phyloP scores from a whole-genome alignment of 2,329 filamentous ascomycete genomes.

The Penicillium sp. region DNA sequence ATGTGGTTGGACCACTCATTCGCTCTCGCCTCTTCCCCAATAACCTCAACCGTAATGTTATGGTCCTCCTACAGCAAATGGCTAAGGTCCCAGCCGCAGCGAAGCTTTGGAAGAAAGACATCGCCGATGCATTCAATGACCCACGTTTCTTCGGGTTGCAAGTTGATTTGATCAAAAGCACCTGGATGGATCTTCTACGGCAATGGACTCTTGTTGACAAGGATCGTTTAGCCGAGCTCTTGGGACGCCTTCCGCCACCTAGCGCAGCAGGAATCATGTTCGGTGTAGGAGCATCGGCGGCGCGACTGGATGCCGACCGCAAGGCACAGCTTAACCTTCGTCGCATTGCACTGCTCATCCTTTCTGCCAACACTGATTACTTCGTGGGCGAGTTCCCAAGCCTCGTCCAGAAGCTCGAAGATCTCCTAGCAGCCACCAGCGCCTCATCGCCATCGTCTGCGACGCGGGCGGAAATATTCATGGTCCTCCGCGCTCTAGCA shows the following conservation, averaged over 20 bases:
- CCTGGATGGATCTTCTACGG: slow-evolving; percentile 81
- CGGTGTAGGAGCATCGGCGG: slow-evolving; percentile 93
- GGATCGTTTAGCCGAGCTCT: slow-evolving; percentile 80
- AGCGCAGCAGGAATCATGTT: slow-evolving; percentile 97
- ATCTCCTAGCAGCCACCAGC: slow-evolving; percentile 80
- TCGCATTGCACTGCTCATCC: slow-evolving; percentile 76
- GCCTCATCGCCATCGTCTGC: slow-evolving; percentile 90
- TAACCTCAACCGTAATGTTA: slow-evolving; percentile 72
- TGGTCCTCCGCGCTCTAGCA: slow-evolving; percentile 80
- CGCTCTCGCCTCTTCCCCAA: slow-evolving; percentile 86
- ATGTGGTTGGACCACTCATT: slow-evolving; percentile 79
- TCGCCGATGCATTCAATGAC: slow-evolving; percentile 91
- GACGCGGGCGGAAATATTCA: slow-evolving; percentile 86
- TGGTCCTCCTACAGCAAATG: slow-evolving; percentile 77
- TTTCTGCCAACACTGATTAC: slow-evolving; percentile 76
- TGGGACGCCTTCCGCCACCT: slow-evolving; percentile 78
- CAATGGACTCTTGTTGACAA: slow-evolving; percentile 89
- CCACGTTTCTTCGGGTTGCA: slow-evolving; percentile 78
- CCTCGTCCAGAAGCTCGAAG: slow-evolving; percentile 82
- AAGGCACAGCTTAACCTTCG: slow-evolving; percentile 89
- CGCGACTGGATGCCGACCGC: slow-evolving; percentile 90
- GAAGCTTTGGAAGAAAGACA: slow-evolving; percentile 91
- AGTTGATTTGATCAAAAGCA: slow-evolving; percentile 66
- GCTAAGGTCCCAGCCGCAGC: slow-evolving; percentile 77
- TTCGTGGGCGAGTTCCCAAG: slow-evolving; percentile 76